phyloP scores from a whole-genome alignment of 2,329 filamentous ascomycete genomes.

The Periconia digitata region DNA sequence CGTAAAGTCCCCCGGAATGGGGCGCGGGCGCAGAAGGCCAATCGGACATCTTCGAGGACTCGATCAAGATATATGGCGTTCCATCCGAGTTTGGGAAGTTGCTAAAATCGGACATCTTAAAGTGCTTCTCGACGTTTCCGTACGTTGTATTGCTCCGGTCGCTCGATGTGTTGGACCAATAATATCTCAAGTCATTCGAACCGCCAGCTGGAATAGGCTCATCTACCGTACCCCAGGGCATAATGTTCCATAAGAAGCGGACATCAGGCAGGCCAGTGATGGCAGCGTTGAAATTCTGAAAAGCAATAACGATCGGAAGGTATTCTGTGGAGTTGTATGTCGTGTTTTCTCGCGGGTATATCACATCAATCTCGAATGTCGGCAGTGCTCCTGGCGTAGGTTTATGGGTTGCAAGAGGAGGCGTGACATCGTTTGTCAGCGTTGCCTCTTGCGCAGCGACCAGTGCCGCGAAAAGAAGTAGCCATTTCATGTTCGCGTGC shows the following conservation, averaged over 20 bases:
- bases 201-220: too few relatives aligned
- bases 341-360: constrained; percentile 28
- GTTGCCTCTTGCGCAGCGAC: too few relatives aligned
- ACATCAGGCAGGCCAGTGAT: constrained; percentile 20
- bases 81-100: not conserved
- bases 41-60: not conserved
- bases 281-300: constrained; percentile 52
- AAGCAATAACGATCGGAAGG: constrained; percentile 3
- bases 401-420: not conserved
- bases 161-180: too few relatives aligned
- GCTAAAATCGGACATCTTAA: not conserved
- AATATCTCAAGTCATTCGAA: too few relatives aligned
- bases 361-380: constrained; percentile 2
- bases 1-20: too few relatives aligned
- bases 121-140: too few relatives aligned
- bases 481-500: too few relatives aligned
- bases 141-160: too few relatives aligned
- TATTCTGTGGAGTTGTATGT: constrained; percentile 2
- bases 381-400: not conserved
- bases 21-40: too few relatives aligned
- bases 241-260: not conserved
- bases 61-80: constrained; percentile 1
- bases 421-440: too few relatives aligned
- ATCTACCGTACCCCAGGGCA: too few relatives aligned
- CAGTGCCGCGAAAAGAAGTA: too few relatives aligned